Conservation (phyloP, 257 asterid species). For the Verbena officinalis region DNA sequence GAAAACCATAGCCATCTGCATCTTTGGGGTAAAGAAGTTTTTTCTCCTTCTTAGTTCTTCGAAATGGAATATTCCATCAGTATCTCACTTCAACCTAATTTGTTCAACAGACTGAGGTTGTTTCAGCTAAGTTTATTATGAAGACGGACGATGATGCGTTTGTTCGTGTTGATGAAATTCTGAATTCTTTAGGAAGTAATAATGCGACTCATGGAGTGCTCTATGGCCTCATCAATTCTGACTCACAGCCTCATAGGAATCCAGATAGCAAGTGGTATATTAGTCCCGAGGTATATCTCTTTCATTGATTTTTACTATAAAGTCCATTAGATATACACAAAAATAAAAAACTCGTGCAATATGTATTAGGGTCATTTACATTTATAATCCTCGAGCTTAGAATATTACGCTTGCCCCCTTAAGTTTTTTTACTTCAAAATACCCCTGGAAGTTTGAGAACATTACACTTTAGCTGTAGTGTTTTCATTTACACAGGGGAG, state of each 20-base stretch:
- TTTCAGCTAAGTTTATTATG: conserved; percentile 84
- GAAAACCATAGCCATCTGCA: conserved; percentile 92
- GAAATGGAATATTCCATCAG: conserved; percentile 18
- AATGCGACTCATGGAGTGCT: conserved; percentile 70
- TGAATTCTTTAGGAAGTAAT: conserved; percentile 59
- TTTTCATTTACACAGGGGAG: too few species aligned
- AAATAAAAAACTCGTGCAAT: too few species aligned
- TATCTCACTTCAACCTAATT: conserved; percentile 44
- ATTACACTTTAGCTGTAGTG: too few species aligned
- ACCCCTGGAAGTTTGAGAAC: too few species aligned
- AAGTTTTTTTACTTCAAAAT: too few species aligned
- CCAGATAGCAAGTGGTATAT: conserved; percentile 96
- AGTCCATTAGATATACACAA: too few species aligned
- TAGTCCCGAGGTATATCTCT: conserved; percentile 74
- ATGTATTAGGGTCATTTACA: too few species aligned
- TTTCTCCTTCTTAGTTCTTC: conserved; percentile 38
- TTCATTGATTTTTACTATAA: conserved; percentile 14
- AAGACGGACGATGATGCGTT: conserved; percentile 99
- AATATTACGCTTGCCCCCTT: too few species aligned
- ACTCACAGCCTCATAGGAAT: conserved; percentile 81
- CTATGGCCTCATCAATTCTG: conserved; percentile 87
- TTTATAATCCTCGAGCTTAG: too few species aligned
- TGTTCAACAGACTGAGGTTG: conserved; percentile 81
- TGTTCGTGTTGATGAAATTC: conserved; percentile 90
- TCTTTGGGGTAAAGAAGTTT: conserved; percentile 80